A percentile compares a stretch with the other conserved stretches of the same genome.
These are phyloP conservation scores for Nitzschia sp. DNA, from an alignment of 108 stramenopile genomes.

Conservation along the genomic window DNA sequence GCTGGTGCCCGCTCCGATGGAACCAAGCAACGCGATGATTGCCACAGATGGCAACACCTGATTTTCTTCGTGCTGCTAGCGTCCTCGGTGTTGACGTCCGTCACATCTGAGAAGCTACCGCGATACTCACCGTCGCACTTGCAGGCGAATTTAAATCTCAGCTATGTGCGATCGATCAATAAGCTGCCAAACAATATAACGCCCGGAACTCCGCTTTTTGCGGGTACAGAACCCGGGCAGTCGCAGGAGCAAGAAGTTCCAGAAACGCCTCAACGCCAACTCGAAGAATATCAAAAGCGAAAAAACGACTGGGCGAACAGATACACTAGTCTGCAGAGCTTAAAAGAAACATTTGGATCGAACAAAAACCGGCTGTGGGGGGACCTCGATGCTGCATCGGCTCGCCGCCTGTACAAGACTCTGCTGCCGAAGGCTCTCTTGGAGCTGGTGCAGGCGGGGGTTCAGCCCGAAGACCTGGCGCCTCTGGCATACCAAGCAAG, in stretches of 20 bases:
- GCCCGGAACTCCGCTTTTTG: not conserved
- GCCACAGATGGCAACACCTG: too few species aligned
- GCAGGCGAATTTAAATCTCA: not conserved
- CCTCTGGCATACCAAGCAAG: conserved; percentile 89
- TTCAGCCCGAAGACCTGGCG: conserved; percentile 81
- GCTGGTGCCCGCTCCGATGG: too few species aligned
- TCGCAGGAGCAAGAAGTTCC: not conserved
- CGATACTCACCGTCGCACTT: not conserved
- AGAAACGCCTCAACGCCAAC: not conserved
- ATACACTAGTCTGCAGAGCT: conserved; percentile 73
- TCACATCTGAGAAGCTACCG: not conserved
- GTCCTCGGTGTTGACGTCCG: not conserved
- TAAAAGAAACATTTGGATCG: conserved; percentile 74
- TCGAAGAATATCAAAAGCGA: conserved; percentile 62
- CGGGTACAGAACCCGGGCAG: not conserved
- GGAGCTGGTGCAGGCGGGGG: conserved; percentile 58
- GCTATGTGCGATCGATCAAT: too few species aligned
- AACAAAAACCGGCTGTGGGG: conserved; percentile 89
- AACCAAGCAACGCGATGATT: too few species aligned
- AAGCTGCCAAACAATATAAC: not conserved
- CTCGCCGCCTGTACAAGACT: conserved; percentile 82
- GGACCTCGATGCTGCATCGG: conserved; percentile 73
- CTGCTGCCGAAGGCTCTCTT: conserved; percentile 80
- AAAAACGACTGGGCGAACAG: conserved; percentile 76
- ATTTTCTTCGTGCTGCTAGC: not conserved